A percentile compares a stretch with the other conserved stretches of the same genome.
Conservation (phyloP, 192 early-diverging fungal genomes). For the Thamnidium elegans region DNA sequence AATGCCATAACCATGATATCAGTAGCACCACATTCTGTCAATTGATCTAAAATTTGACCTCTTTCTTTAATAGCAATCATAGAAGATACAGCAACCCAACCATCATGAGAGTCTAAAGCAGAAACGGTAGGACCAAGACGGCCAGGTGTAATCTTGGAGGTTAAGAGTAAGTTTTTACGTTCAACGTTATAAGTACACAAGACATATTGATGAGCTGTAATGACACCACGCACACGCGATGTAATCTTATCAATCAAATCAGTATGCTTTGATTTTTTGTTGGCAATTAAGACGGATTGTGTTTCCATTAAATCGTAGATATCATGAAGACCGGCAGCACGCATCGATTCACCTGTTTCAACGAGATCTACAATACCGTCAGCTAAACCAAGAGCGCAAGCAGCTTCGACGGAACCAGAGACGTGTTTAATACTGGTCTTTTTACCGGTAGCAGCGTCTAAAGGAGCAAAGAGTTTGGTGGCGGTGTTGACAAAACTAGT, state of each 20-base stretch:
- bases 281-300: conserved; percentile 90
- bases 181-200: conserved; percentile 90
- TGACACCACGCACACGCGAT: conserved; percentile 86
- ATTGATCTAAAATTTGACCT: conserved; percentile 86
- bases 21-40: conserved; percentile 81
- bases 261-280: conserved; percentile 70
- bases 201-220: conserved; percentile 85
- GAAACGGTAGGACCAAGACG: conserved; percentile 90
- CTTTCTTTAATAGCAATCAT: conserved; percentile 82
- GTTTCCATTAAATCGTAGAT: conserved; percentile 81
- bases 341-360: conserved; percentile 98
- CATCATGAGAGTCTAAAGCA: conserved; percentile 68
- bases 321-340: conserved; percentile 89
- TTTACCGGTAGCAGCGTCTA: conserved; percentile 59
- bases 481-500: conserved; percentile 83
- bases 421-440: conserved; percentile 68
- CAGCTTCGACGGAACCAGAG: conserved; percentile 91
- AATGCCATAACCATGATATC: conserved; percentile 88
- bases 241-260: conserved; percentile 72
- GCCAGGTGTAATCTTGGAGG: conserved; percentile 82
- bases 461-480: conserved; percentile 60
- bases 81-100: conserved; percentile 87
- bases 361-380: conserved; percentile 83
- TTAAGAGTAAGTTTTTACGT: conserved; percentile 58
- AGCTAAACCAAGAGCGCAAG: conserved; percentile 93